A percentile compares a stretch with the other conserved stretches of the same genome.
Conservation (phyloP, 176 grass and related monocot species). For the Bolboschoenus planiculmis region DNA sequence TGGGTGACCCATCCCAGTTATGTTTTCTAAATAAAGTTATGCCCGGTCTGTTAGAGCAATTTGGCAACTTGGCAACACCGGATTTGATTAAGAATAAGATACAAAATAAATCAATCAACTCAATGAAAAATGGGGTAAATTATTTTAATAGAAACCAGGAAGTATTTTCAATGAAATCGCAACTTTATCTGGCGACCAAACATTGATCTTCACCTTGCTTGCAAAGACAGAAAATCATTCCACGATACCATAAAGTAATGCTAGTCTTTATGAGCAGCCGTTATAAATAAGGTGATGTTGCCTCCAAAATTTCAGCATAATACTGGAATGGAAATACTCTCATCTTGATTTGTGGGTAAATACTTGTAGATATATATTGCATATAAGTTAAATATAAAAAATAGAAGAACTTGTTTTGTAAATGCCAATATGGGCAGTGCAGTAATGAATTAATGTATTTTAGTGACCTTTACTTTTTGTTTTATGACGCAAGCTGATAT, state of each 20-base stretch:
- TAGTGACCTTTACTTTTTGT: background rate
- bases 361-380: background rate
- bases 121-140: background rate
- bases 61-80: background rate
- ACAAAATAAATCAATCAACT: background rate
- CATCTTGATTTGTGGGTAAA: background rate
- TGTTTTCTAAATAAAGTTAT: background rate
- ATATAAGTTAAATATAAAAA: background rate
- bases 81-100: background rate
- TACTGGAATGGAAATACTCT: background rate
- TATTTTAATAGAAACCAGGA: background rate
- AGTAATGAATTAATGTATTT: background rate
- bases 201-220: background rate
- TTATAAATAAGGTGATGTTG: background rate
- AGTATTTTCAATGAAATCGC: no score
- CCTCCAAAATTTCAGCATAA: background rate
- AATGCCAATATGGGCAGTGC: background rate
- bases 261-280: background rate
- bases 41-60: background rate
- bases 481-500: no score
- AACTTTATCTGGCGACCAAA: no score
- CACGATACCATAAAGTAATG: background rate
- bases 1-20: background rate
- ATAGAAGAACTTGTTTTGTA: background rate
- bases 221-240: background rate